Percentiles rank a stretch among this genome's conserved stretches.
These are phyloP conservation scores for Dalbergia cultrata DNA, from an alignment of 306 rosid genomes.

Conservation along the genomic window DNA sequence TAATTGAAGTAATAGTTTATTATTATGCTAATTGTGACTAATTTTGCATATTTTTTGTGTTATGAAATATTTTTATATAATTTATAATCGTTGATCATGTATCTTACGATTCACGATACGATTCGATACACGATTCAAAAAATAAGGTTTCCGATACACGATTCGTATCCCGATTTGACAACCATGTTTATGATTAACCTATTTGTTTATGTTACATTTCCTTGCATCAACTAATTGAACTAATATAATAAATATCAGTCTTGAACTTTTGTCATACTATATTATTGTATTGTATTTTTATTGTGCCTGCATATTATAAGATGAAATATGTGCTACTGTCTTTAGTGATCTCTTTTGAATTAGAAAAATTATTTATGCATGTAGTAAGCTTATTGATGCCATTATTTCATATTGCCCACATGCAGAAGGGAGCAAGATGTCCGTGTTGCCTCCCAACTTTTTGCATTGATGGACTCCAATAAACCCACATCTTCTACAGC, in stretches of 20 bases:
- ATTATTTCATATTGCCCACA: conserved; percentile 33
- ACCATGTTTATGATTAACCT: background rate
- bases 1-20: too few relatives aligned
- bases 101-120: too few relatives aligned
- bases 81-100: too few relatives aligned
- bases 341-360: conserved; percentile 27
- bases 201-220: background rate
- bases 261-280: background rate
- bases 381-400: conserved; percentile 21
- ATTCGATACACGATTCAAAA: too few relatives aligned
- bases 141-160: too few relatives aligned
- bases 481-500: conserved; percentile 61
- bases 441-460: conserved; percentile 81
- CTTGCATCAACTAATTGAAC: conserved; percentile 12
- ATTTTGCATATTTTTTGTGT: too few relatives aligned
- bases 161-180: too few relatives aligned
- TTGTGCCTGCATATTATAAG: conserved; percentile 36
- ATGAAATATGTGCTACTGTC: conserved; percentile 10
- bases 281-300: background rate
- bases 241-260: conserved; percentile 2
- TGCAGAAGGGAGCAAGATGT: conserved; percentile 88
- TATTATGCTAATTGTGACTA: too few relatives aligned
- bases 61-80: too few relatives aligned
- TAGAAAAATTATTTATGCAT: conserved; percentile 26
- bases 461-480: conserved; percentile 76